phyloP scores from a whole-genome alignment of 257 asterid genomes.

The Capsicum baccatum region DNA sequence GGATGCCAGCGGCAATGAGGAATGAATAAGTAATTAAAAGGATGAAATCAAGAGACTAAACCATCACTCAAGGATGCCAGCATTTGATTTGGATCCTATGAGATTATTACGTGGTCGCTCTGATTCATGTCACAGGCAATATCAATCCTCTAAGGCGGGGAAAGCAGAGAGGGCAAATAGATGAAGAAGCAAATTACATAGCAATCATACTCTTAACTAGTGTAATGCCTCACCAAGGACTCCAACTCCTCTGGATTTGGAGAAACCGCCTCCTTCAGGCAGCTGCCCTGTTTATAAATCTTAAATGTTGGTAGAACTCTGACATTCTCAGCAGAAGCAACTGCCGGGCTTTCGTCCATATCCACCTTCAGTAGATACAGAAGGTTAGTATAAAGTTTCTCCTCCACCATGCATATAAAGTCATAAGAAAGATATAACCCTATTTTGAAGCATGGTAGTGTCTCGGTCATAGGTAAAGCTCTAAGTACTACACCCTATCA shows the following conservation, averaged over 20 bases:
- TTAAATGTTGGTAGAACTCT: constrained; percentile 61
- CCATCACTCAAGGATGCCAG: constrained; percentile 24
- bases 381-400: background rate
- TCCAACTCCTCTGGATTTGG: constrained; percentile 71
- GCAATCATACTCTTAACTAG: background rate
- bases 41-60: constrained; percentile 13
- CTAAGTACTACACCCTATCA: background rate
- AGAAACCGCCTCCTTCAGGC: constrained; percentile 68
- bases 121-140: background rate
- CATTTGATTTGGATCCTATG: constrained; percentile 29
- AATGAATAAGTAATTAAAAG: constrained; percentile 28
- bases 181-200: background rate
- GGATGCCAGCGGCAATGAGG: constrained; percentile 22
- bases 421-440: background rate
- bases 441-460: background rate
- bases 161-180: background rate
- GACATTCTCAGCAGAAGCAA: constrained; percentile 62
- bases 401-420: background rate
- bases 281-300: constrained; percentile 60
- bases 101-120: constrained; percentile 27
- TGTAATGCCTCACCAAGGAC: constrained; percentile 48
- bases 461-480: background rate
- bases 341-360: constrained; percentile 51
- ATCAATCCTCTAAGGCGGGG: background rate
- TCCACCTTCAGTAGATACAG: constrained; percentile 55